Base-by-base conservation (phyloP, 306 rosid species). In the Geum urbanum region DNA sequence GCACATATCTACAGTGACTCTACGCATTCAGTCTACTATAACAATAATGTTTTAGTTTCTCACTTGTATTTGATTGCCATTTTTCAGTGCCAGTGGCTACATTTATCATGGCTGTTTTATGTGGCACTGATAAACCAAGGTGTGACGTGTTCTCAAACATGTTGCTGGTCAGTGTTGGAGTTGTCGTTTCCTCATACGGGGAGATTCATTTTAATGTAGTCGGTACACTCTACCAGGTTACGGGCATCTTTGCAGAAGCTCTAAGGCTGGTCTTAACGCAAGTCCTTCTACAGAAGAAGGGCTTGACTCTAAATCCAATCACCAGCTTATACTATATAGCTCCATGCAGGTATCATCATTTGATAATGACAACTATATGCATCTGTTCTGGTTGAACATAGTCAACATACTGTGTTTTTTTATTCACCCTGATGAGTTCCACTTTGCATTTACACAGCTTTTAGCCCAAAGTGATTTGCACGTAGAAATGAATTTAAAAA, bases 161-260 rank as follows among this genome's bases (percentile, higher is more conserved):
- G 98, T 67, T 90, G 88, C 91, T 92, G 78, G 91, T 92, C 91
- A 90, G 98, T 80, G 88, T 92, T 76, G 98, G 98, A 81, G 98
- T 92, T 68, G 96, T 86, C 77, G 45, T 92, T 80, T 90, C 98
- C 71, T 92, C 98, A 15, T 92, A 92, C 10, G 98, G 98, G 72
- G 97, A 92, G 79, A 92, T 92, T 71, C 88, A 92, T 84, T 92
- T 92, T 83, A 92, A 92, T 78, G 74, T 86, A 67, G 79, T 92
- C 73, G 98, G 98, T 76, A 90, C 96, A 76, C 60, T 85, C 81
- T 90, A 92, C 92, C 98, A 92, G 85, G 91, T 92, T 73, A 83
- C 88, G 0, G 98, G 97, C 76, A 92, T 92, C 85, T 83, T 92
- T 75, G 98, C 96, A 69, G 98, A 92, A 81, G 96, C 98, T 78